Base-by-base conservation (phyloP, 495 filamentous ascomycete species). In the Podospora tetraspora region DNA sequence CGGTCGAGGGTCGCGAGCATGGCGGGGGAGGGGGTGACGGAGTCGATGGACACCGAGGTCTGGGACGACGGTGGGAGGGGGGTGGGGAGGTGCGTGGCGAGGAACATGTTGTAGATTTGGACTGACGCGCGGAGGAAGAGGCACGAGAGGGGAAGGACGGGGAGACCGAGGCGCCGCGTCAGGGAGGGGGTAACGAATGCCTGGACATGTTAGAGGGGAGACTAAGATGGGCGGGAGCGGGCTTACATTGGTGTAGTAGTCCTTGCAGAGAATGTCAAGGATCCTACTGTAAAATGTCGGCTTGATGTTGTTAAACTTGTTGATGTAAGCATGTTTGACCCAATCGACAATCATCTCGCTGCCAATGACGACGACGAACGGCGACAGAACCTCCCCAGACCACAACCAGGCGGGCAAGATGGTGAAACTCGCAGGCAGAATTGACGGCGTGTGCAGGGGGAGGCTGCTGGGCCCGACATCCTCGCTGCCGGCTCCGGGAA, bases 21-120 rank as follows among this genome's bases (percentile, higher is more conserved):
- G 16, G 89, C 86, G 7, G 90, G 88, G 3, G 88, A 89, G 8
- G 86, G 79, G 0, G 80, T 80, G 1, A 86, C 80, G 7, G 76
- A 79, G n/a, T 84, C 80, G 11, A 80, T 72, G 0, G 84, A 83
- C 0, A 91, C 80, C 3, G 91, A 87, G 0, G 91, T 86, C 19
- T 85, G 84, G 2, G 89, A 86, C 1, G 89, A 87, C 0, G 89
- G 86, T 0, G 91, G 92, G 9, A 93, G 82, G 0, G 91, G 90
- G 3, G 87, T 84, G 10, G 92, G 91, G 16, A 96, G 81, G 69
- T 96, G 86, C 0, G 91, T 92, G 8, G 94, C 90, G 12, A 98
- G 86, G 79, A 98, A 96, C 94, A 97, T 97, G 78, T 97, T 91
- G 79, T 99, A 99, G 12, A 94, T 97, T 77, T 99, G 95, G 22